Evolutionary conservation across 768 basidiomycete genomes (phyloP).

Genomic region (Stropharia rugosoannulata): DNA sequence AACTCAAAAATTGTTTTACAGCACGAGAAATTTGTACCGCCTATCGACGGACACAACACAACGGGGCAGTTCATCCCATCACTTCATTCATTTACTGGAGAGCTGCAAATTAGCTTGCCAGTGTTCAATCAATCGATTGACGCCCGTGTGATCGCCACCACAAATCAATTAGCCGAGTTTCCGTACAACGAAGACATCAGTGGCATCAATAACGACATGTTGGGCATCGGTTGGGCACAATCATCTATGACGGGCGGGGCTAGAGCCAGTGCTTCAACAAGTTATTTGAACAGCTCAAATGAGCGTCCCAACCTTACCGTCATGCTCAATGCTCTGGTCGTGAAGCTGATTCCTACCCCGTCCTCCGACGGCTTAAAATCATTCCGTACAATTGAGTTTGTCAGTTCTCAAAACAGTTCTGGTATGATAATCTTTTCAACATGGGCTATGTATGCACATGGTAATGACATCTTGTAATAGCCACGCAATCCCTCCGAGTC

Average conservation of each 20-base stretch:
- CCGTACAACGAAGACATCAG: conserved; percentile 34
- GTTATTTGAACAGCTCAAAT: conserved; percentile 29
- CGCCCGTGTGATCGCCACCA: conserved; percentile 31
- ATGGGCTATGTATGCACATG: neutral
- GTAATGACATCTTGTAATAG: neutral
- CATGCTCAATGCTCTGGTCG: conserved; percentile 32
- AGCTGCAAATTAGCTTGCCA: conserved; percentile 29
- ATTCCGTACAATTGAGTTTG: conserved; percentile 21
- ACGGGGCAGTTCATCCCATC: conserved; percentile 32
- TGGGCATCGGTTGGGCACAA: conserved; percentile 33
- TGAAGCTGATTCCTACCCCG: conserved; percentile 21
- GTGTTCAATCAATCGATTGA: conserved; percentile 30
- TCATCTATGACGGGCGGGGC: conserved; percentile 27
- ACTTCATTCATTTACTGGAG: conserved; percentile 34
- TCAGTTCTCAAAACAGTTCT: neutral
- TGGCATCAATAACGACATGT: conserved; percentile 24
- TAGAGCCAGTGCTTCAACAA: conserved; percentile 34
- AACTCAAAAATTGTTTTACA: conserved; percentile 2
- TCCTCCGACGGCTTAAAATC: conserved; percentile 8
- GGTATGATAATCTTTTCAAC: neutral
- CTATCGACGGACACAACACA: conserved; percentile 37
- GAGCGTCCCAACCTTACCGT: conserved; percentile 35
- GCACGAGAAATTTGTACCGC: conserved; percentile 35
- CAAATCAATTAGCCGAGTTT: conserved; percentile 30
- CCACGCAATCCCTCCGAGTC: conserved; percentile 2